A percentile compares a stretch with the other conserved stretches of the same genome.
These are phyloP conservation scores for Ceriops tagal DNA, from an alignment of 345 rosid species.

Conservation along the genomic window DNA sequence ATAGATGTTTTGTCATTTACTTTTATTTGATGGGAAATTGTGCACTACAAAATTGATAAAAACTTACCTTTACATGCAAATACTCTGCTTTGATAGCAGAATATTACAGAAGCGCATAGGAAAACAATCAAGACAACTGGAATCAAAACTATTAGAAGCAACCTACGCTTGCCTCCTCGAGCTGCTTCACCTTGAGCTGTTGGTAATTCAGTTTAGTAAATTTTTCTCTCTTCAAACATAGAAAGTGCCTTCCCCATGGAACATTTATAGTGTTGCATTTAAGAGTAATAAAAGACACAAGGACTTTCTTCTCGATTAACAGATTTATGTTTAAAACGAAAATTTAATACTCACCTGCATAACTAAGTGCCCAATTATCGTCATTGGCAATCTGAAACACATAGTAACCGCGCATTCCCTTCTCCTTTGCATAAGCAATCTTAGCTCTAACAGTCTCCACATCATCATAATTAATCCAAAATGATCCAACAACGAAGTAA, in stretches of 20 bases:
- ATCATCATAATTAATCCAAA: conserved; percentile 46
- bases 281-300: too few species aligned
- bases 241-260: too few species aligned
- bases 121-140: conserved; percentile 23
- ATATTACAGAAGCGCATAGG: conserved; percentile 6
- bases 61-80: conserved; percentile 21
- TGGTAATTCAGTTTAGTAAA: neutral
- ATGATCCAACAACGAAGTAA: conserved; percentile 13
- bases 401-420: conserved; percentile 35
- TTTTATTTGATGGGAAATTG: neutral
- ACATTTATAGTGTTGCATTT: too few species aligned
- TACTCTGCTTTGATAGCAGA: conserved; percentile 15
- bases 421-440: conserved; percentile 35
- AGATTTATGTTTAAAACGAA: too few species aligned
- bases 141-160: conserved; percentile 20
- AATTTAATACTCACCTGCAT: conserved; percentile 19
- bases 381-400: conserved; percentile 35
- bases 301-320: too few species aligned
- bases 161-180: conserved; percentile 10
- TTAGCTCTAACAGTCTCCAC: conserved; percentile 34
- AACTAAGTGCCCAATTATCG: conserved; percentile 40
- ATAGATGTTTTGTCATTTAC: neutral
- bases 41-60: neutral
- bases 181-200: conserved; percentile 28
- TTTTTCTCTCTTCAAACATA: neutral